Conservation (phyloP, 2,329 filamentous ascomycete genomes). For the Fusarium lyarnte region DNA sequence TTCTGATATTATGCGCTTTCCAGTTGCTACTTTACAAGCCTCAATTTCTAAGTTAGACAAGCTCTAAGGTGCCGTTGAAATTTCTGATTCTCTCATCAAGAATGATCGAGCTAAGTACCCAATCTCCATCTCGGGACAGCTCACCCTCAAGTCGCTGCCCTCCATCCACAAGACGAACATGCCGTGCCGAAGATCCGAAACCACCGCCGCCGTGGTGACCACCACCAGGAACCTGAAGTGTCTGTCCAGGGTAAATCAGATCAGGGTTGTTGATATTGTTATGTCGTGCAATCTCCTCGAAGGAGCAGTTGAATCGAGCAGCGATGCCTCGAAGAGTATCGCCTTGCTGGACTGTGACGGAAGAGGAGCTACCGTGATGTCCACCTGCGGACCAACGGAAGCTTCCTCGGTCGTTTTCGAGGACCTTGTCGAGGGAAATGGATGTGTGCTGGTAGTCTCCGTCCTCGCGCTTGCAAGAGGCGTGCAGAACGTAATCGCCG, state of each 20-base stretch:
- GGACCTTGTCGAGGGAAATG: conserved; percentile 49
- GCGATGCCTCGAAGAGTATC: conserved; percentile 55
- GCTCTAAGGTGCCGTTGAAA: conserved; percentile 42
- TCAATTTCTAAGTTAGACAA: neutral
- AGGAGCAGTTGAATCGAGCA: conserved; percentile 44
- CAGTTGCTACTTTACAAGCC: neutral
- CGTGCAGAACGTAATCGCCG: conserved; percentile 48
- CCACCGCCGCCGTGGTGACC: conserved; percentile 36
- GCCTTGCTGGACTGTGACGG: conserved; percentile 52
- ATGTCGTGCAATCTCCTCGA: conserved; percentile 51
- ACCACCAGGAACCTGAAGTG: conserved; percentile 48
- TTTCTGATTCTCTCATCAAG: conserved; percentile 50
- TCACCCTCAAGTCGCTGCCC: conserved; percentile 49
- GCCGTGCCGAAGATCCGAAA: conserved; percentile 48
- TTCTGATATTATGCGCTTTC: neutral
- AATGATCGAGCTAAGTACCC: conserved; percentile 45
- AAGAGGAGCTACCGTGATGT: conserved; percentile 36
- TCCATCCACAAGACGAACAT: conserved; percentile 50
- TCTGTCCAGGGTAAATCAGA: conserved; percentile 55
- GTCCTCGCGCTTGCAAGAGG: conserved; percentile 47
- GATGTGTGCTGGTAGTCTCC: conserved; percentile 48
- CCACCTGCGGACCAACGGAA: conserved; percentile 49
- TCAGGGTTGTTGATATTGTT: conserved; percentile 55
- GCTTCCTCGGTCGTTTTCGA: conserved; percentile 50
- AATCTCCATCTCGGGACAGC: conserved; percentile 45